These are phyloP conservation scores for Phytopythium montanum DNA, from an alignment of 352 stramenopile species.

Conservation along the genomic window DNA sequence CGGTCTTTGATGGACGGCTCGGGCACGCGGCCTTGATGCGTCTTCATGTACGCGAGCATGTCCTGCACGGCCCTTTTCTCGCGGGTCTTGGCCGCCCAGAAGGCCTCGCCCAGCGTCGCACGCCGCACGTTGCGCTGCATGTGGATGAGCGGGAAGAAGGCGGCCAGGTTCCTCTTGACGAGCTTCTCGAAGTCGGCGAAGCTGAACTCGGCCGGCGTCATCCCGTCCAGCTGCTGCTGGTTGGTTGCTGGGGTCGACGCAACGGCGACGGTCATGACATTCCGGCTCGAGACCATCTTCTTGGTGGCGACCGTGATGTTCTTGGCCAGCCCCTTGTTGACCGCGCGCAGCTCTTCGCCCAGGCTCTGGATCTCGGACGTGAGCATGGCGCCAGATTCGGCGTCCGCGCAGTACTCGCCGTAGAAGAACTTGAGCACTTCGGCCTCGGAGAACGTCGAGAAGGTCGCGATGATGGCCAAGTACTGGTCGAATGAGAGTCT, in stretches of 20 bases:
- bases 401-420: conserved; percentile 34
- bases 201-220: conserved; percentile 8
- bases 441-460: conserved; percentile 38
- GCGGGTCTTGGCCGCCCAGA: conserved; percentile 42
- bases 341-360: conserved; percentile 34
- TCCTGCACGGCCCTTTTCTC: conserved; percentile 34
- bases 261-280: conserved; percentile 15
- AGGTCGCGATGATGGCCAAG: conserved; percentile 39
- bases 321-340: conserved; percentile 32
- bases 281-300: conserved; percentile 22
- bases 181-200: conserved; percentile 58
- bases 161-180: conserved; percentile 36
- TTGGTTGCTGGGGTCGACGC: background rate
- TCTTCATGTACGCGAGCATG: conserved; percentile 35
- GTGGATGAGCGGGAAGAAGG: conserved; percentile 51
- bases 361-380: conserved; percentile 36
- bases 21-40: conserved; percentile 31
- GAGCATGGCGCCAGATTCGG: conserved; percentile 15
- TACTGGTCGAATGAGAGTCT: conserved; percentile 58
- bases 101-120: conserved; percentile 34
- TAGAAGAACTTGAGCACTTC: conserved; percentile 64
- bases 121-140: conserved; percentile 42
- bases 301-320: conserved; percentile 47
- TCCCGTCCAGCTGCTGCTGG: background rate
- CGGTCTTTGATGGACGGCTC: conserved; percentile 36